A percentile compares a stretch with the other conserved stretches of the same genome.
These are phyloP conservation scores for Scutellaria barbata DNA, from an alignment of 257 asterid genomes.

Conservation along the genomic window DNA sequence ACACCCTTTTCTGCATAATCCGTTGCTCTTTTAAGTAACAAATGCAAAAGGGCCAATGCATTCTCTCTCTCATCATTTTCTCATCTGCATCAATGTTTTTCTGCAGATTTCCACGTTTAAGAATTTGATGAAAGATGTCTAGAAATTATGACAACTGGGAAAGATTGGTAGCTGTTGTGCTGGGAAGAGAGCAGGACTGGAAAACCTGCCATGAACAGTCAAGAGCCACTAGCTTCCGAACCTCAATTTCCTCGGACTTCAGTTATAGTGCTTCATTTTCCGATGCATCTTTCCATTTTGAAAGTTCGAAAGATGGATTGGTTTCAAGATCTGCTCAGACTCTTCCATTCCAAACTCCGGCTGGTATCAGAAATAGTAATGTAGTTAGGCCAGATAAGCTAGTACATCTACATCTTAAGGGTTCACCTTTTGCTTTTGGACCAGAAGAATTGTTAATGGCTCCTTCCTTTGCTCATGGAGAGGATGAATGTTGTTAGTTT, in stretches of 20 bases:
- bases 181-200: background rate
- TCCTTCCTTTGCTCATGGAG: slow-evolving; percentile 1
- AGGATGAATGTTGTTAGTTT: slow-evolving; percentile 15
- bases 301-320: background rate
- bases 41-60: too few relatives aligned
- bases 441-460: background rate
- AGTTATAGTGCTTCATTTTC: background rate
- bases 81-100: background rate
- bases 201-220: background rate
- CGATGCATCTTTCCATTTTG: too few relatives aligned
- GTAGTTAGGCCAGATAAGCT: background rate
- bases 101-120: background rate
- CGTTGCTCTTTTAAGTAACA: too few relatives aligned
- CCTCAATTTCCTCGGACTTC: background rate
- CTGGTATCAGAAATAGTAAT: background rate
- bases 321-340: background rate
- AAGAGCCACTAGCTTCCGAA: background rate
- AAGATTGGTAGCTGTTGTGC: background rate
- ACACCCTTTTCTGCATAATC: too few relatives aligned
- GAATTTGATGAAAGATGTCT: background rate
- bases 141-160: slow-evolving; percentile 5
- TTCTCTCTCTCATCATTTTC: background rate
- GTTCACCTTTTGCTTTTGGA: background rate
- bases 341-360: slow-evolving; percentile 13
- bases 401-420: background rate